Conservation (phyloP, 2,329 filamentous ascomycete genomes). For the Lasiodiplodia gonubiensis region DNA sequence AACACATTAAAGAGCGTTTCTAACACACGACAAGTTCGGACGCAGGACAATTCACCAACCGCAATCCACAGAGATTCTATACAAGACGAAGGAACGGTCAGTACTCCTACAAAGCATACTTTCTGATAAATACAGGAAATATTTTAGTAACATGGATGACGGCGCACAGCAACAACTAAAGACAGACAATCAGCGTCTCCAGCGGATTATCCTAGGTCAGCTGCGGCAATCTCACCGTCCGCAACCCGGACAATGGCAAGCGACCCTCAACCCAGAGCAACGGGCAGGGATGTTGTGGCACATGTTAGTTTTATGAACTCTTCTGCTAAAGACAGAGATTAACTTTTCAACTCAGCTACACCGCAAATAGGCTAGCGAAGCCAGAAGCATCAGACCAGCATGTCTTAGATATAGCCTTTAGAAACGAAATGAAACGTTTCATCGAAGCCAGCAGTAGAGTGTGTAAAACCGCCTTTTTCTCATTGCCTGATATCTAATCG, state of each 20-base stretch:
- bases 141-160: constrained; percentile 19
- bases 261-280: not conserved
- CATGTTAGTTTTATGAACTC: not conserved
- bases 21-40: no score
- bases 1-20: no score
- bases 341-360: not conserved
- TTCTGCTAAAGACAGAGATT: not conserved
- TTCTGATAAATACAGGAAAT: no score
- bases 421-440: not conserved
- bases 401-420: not conserved
- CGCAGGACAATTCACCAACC: no score
- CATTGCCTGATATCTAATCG: not conserved
- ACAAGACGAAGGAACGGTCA: no score
- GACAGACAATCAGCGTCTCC: constrained; percentile 13
- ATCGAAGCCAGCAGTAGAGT: constrained; percentile 1
- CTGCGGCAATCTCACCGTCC: constrained; percentile 13
- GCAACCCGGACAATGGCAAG: constrained; percentile 14
- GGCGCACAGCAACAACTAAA: constrained; percentile 4
- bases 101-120: no score
- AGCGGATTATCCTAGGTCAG: constrained; percentile 9
- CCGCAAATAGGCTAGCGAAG: constrained; percentile 13
- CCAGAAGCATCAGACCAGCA: not conserved
- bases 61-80: no score
- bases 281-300: constrained; percentile 14
- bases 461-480: not conserved